Conservation (phyloP, 805 yeast genomes). For the Cyberlindnera mississippiensis region DNA sequence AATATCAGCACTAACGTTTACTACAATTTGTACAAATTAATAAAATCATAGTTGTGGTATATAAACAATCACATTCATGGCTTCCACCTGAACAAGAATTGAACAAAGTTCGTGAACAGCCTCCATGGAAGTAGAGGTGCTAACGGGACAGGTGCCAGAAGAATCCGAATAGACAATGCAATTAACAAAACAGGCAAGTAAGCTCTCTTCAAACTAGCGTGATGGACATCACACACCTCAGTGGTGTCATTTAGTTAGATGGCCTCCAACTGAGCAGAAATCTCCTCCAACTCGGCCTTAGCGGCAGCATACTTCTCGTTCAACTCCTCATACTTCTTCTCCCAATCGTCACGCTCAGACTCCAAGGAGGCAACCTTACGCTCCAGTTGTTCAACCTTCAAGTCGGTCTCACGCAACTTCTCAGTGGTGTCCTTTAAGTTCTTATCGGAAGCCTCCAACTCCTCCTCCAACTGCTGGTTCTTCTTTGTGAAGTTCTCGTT, state of each 20-base stretch:
- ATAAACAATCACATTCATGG: constrained; percentile 1
- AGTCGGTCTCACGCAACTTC: constrained; percentile 91
- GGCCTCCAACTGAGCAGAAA: constrained; percentile 87
- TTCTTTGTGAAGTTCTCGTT: constrained; percentile 91
- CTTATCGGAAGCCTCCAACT: constrained; percentile 84
- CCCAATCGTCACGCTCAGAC: constrained; percentile 87
- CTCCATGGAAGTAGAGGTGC: constrained; percentile 1
- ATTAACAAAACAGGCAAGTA: constrained; percentile 7
- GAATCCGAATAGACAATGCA: background rate
- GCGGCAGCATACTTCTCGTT: constrained; percentile 77
- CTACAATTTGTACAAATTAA: no score
- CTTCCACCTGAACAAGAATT: constrained; percentile 6
- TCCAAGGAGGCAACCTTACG: constrained; percentile 91
- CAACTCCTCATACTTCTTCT: constrained; percentile 86
- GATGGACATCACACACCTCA: background rate
- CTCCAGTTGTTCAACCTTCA: constrained; percentile 94
- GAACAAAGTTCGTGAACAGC: constrained; percentile 5
- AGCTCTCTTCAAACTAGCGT: background rate
- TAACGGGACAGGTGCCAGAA: background rate
- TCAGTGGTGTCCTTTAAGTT: constrained; percentile 90
- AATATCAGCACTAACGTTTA: background rate
- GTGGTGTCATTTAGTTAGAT: constrained; percentile 23
- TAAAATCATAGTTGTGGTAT: background rate
- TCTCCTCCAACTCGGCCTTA: constrained; percentile 92
- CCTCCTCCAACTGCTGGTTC: constrained; percentile 84